Conservation (phyloP, 208 protist species). For the Trypanosoma congolense region DNA sequence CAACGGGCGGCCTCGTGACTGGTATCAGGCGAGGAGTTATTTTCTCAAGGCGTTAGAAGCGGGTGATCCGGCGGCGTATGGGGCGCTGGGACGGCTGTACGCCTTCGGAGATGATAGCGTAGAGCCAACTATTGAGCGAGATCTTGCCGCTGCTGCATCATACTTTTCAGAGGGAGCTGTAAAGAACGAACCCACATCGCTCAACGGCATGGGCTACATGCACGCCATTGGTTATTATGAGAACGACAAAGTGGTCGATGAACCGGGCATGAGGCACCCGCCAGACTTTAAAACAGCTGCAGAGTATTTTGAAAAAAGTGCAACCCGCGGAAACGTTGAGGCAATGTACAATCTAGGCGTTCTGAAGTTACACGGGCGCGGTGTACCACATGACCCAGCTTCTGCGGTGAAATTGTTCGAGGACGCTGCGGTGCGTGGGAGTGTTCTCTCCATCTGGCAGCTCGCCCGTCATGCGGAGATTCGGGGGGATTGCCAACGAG, state of each 20-base stretch:
- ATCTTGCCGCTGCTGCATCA: constrained; percentile 43
- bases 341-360: constrained; percentile 81
- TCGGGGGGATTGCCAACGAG: constrained; percentile 30
- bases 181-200: constrained; percentile 35
- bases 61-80: constrained; percentile 36
- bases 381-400: constrained; percentile 25
- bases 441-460: constrained; percentile 68
- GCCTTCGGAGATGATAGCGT: constrained; percentile 35
- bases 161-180: constrained; percentile 62
- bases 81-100: constrained; percentile 71
- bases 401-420: constrained; percentile 38
- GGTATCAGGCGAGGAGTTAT: constrained; percentile 30
- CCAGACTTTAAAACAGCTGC: constrained; percentile 53
- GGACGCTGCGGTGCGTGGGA: constrained; percentile 34
- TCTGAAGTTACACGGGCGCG: constrained; percentile 60
- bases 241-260: constrained; percentile 20
- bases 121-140: constrained; percentile 29
- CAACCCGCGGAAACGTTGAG: constrained; percentile 29
- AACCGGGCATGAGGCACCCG: constrained; percentile 1
- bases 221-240: constrained; percentile 68
- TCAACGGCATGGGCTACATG: constrained; percentile 83
- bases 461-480: constrained; percentile 34
- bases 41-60: constrained; percentile 36
- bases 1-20: constrained; percentile 40
- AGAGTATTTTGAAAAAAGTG: constrained; percentile 35